Evolutionary conservation across 169 alveolate genomes (phyloP).

Genomic region (Plasmodium reichenowi): DNA sequence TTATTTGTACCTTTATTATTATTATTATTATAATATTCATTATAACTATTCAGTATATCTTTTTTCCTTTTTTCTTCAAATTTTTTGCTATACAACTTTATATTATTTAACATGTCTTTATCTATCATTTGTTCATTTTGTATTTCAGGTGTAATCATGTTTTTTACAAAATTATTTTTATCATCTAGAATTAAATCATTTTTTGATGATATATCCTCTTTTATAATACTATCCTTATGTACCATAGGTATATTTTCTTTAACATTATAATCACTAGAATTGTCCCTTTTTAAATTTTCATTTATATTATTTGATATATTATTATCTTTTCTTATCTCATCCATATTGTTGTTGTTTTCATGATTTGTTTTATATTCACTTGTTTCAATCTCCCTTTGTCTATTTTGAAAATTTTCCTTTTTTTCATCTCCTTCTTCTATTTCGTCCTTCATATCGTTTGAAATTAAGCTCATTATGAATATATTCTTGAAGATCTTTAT

Average conservation of each 20-base stretch:
- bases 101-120: background rate
- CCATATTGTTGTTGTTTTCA: background rate
- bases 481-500: background rate
- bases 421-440: background rate
- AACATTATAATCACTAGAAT: background rate
- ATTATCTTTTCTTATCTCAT: background rate
- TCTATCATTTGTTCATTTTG: conserved; percentile 5
- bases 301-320: background rate
- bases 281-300: background rate
- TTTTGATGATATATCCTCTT: no score
- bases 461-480: background rate
- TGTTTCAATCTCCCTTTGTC: background rate
- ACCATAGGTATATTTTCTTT: background rate
- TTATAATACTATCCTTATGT: no score
- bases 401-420: background rate
- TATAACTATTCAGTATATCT: background rate
- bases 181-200: no score
- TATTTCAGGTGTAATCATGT: no score
- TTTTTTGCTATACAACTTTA: conserved; percentile 19
- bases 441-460: background rate
- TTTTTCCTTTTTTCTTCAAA: conserved; percentile 3
- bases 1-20: conserved; percentile 7
- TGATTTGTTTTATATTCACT: background rate
- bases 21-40: conserved; percentile 4
- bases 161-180: no score